Conservation (phyloP, 441 rosid species). For the Dalechampia spathulata region DNA sequence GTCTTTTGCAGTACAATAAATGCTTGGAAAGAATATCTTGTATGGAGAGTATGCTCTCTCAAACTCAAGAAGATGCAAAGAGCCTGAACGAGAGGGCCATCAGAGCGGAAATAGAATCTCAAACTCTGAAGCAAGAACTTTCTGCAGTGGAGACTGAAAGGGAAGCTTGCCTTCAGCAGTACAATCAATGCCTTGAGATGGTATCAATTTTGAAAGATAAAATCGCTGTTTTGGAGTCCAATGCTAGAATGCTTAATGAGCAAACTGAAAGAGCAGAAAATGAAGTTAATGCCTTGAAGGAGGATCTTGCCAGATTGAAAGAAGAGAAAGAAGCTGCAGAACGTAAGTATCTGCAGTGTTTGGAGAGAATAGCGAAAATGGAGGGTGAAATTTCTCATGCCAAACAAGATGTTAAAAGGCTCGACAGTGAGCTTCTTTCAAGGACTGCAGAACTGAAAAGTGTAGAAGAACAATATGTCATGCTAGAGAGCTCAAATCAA, state of each 20-base stretch:
- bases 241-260: conserved; percentile 39
- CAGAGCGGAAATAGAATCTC: conserved; percentile 62
- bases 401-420: conserved; percentile 50
- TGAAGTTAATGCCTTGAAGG: conserved; percentile 45
- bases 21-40: conserved; percentile 56
- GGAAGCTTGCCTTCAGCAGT: conserved; percentile 57
- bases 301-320: conserved; percentile 55
- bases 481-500: conserved; percentile 59
- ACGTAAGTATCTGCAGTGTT: conserved; percentile 49
- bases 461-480: conserved; percentile 48
- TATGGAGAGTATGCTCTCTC: conserved; percentile 44
- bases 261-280: conserved; percentile 53
- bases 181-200: conserved; percentile 67
- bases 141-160: conserved; percentile 54
- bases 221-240: conserved; percentile 49
- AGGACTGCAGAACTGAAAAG: conserved; percentile 57
- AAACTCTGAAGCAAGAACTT: conserved; percentile 53
- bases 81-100: conserved; percentile 51
- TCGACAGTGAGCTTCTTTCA: conserved; percentile 50
- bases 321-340: conserved; percentile 59
- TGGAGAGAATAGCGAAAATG: conserved; percentile 55
- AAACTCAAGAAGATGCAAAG: conserved; percentile 48
- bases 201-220: conserved; percentile 56
- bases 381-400: conserved; percentile 54
- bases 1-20: conserved; percentile 55